Evolutionary conservation across 441 rosid species (phyloP).

Genomic region (Corymbia citriodora): DNA sequence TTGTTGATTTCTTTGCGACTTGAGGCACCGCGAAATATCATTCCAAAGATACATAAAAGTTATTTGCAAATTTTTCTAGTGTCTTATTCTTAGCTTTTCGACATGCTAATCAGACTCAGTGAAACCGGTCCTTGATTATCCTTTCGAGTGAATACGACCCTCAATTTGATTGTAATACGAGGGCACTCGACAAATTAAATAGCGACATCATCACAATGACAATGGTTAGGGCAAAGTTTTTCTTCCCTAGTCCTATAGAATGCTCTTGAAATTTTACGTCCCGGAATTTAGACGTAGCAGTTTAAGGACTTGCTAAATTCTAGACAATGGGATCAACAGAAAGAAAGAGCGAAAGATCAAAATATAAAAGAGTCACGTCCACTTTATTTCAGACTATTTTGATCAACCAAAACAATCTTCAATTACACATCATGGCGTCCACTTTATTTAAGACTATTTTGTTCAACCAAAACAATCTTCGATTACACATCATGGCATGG

Average conservation of each 20-base stretch:
- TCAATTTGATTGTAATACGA: no score
- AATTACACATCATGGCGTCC: background rate
- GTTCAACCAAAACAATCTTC: background rate
- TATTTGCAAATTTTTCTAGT: no score
- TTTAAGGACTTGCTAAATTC: background rate
- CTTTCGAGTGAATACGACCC: background rate
- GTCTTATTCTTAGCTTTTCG: background rate
- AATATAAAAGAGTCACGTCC: no score
- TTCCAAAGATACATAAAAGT: no score
- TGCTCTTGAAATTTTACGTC: background rate
- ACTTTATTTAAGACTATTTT: no score
- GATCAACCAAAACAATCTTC: background rate
- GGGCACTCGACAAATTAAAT: no score
- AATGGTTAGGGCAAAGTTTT: background rate
- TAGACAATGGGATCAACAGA: background rate
- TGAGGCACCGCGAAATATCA: background rate
- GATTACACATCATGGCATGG: background rate
- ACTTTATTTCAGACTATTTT: no score
- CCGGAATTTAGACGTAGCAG: accelerated
- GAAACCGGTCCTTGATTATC: background rate
- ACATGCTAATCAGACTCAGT: background rate
- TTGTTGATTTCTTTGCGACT: background rate
- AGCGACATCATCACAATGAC: background rate
- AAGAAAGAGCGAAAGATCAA: no score
- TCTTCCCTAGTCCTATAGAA: background rate